Base-by-base conservation (phyloP, 345 rosid genomes). In the Cardiospermum halicacabum region DNA sequence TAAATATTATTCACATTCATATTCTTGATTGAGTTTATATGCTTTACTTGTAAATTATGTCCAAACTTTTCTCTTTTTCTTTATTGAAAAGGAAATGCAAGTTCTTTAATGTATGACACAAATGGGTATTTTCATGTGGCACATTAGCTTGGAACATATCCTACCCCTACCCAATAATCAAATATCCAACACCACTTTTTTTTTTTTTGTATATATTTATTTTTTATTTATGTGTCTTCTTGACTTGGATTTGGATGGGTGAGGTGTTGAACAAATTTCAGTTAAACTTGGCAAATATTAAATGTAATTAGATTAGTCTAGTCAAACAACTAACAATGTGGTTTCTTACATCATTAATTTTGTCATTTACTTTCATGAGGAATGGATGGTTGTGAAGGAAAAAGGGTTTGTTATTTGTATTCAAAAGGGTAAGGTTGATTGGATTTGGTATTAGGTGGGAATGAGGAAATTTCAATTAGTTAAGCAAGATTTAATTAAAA, bases 91-190 rank as follows among this genome's bases (percentile, higher is more conserved):
- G 39, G 7, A 34, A 3, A 34, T 60, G 1, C 24, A 18, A 13
- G 22, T 16, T 11, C 24, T 60, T n/a, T 36, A 51, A 16, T 15
- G 12, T 16, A 64, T 51, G 68, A 53, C 49, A 64, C n/a, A 64
- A 53, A 3, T 24, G 22, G 11, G 32, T 6, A 32, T 34, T 51
- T 63, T 31, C 18, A 15, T 1, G 16, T 59, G 36, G 36, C 8
- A 25, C n/a, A 48, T 4, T 22, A 30, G 31, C 32, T 55, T 55
- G n/a, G 40, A 11, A 24, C 30, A 16, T 31, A 47, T 47, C 13
- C 25, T 28, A 30, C 55, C 67, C 13, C 25, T 28, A 30, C 55
- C 67, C 15, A 34, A 32, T 49, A 34, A 31, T 51, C 50, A 25
- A 64, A 64, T 64, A 6, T 27, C 25, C 11, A 2, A n/a, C 16